Base-by-base conservation (phyloP, 1,284 basidiomycete species). In the Boletus sp. region DNA sequence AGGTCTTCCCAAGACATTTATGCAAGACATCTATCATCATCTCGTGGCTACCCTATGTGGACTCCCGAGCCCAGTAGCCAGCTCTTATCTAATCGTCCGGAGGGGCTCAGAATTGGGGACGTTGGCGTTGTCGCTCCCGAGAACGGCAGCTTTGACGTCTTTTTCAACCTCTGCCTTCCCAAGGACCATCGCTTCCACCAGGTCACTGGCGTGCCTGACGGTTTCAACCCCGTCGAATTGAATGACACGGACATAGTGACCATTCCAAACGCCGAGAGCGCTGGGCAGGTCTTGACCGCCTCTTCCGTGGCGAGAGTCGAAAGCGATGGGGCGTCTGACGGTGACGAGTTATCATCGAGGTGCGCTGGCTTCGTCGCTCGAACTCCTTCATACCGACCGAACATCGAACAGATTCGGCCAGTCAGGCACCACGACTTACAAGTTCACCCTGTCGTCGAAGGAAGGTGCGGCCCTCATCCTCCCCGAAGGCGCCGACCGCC, bases 151-250 rank as follows among this genome's bases (percentile, higher is more conserved):
- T 69, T 70, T 22, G 58, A 62, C 23, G 54, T 61, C 6, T 55
- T 70, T 13, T 67, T 70, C 56, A 70, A 69, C 39, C 54, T 70
- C 10, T 62, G 58, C 30, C 41, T 60, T 3, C 49, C 62, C 10
- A 50, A 44, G 32, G 49, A 49, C 35, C 41, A 58, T 10, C 48
- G 16, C 5, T 52, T 59, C 7, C 52, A 65, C 40, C 17, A 32
- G 19, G 14, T 22, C 1, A 27, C 27, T 0, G 59, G 64, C 25
- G 54, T 65, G 7, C 64, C 61, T 0, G 45, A 51, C 2, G 51
- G 46, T 8, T 61, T 62, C n/a, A 41, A 0, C 29, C 59, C 50
- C 8, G 41, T 62, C n/a, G 36, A 33, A 5, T 37, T 62, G 5
- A 29, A n/a, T 12, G 51, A 58, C 7, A 27, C 30, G 20, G 59